Evolutionary conservation across 768 basidiomycete species (phyloP), one percentile per base, ranked within the genome.

Genomic region (Trichaptum fuscoviolaceum): DNA sequence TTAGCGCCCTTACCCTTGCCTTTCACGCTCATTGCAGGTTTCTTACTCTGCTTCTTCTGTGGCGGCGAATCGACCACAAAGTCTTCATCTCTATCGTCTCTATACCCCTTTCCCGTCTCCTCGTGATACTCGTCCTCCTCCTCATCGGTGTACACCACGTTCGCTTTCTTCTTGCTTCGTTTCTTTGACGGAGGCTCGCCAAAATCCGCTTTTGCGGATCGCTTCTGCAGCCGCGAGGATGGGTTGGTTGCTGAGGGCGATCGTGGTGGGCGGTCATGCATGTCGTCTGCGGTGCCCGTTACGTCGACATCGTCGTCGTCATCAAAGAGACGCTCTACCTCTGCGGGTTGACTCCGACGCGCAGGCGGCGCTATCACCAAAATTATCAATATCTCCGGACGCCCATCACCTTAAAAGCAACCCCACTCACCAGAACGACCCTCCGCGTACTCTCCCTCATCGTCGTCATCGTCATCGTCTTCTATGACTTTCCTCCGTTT

Each of bases 1-100:
- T 35, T 67, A 65, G 65, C 70, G 73, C 63, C 57, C 30, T 30
- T 65, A 52, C 65, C 68, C 70, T 15, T 68, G 66, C 9, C 36
- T 8, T 35, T 68, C 72, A 57, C 57, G 64, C 65, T 75, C 10
- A 63, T 58, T 12, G 26, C 57, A 4, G 65, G 36, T 24, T 63
- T 66, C 57, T 65, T 64, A 35, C 63, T 66, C 26, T 52, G 66
- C 30, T 61, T 67, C 30, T 7, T 35, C 30, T 26, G 25, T 7
- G 34, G 59, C 8, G 42, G 65, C 27, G 26, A 27, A 12, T 26
- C 36, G 12, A 63, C 57, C 5, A 52, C 57, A 34, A 69, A 66
- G 30, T 69, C 67, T 17, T 66, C 60, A 52, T 67, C 69, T 7
- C 64, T 57, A n/a, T 67, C 66, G 62, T 67, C 65, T 10, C 42